These are phyloP conservation scores for Schizosaccharomyces japonicus DNA, from an alignment of 805 yeast genomes.

Conservation along the genomic window DNA sequence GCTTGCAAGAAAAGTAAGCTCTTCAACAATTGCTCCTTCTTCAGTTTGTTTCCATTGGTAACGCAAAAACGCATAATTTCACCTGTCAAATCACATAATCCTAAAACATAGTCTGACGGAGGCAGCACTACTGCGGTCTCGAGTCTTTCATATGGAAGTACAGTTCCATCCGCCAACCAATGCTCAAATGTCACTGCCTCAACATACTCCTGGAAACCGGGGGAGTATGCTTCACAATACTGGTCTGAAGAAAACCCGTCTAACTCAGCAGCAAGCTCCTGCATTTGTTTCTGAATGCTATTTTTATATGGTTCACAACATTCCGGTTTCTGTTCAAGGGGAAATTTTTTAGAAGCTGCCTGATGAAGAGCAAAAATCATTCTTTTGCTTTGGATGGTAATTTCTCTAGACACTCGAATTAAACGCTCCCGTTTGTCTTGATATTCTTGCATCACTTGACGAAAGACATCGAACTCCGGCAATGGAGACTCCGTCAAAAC, in stretches of 20 bases:
- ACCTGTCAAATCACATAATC: conserved; percentile 20
- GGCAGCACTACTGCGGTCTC: conserved; percentile 6
- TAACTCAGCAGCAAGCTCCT: conserved; percentile 1
- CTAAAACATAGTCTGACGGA: conserved; percentile 19
- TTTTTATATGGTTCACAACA: background rate
- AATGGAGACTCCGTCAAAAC: too few species aligned
- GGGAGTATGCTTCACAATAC: background rate
- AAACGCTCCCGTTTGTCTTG: conserved; percentile 14
- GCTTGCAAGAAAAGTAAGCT: background rate
- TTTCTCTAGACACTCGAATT: conserved; percentile 19
- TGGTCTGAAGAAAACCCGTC: background rate
- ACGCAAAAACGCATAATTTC: conserved; percentile 18
- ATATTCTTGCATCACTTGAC: background rate
- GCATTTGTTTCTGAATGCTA: conserved; percentile 4
- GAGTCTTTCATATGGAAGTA: conserved; percentile 8
- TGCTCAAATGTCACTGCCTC: conserved; percentile 13
- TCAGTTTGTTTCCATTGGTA: background rate
- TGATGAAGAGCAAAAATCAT: conserved; percentile 14
- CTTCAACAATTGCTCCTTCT: background rate
- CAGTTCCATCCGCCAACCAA: conserved; percentile 8
- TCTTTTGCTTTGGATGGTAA: conserved; percentile 20
- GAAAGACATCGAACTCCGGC: background rate
- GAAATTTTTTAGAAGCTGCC: background rate
- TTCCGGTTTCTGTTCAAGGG: background rate
- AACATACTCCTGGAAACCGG: conserved; percentile 5